Conservation (phyloP, 345 rosid genomes). For the Camelina hispida region DNA sequence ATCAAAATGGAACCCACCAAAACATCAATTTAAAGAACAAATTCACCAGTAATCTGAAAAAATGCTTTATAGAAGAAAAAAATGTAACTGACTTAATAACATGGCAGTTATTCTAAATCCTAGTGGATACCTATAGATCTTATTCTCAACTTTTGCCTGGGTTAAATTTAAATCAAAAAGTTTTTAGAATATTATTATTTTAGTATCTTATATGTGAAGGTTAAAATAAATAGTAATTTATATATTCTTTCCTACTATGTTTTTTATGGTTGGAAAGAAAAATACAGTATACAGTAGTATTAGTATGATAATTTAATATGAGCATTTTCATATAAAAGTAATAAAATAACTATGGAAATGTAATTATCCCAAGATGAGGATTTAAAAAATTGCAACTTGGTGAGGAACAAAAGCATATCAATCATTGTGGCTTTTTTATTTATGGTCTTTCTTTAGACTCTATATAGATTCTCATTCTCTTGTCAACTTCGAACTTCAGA, state of each 20-base stretch:
- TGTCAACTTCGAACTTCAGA: constrained; percentile 39
- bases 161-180: background rate
- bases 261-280: background rate
- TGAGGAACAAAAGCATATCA: constrained; percentile 45
- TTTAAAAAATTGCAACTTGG: constrained; percentile 35
- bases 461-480: constrained; percentile 44
- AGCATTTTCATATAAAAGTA: no score
- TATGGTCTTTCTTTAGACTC: constrained; percentile 29
- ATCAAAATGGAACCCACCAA: constrained; percentile 44
- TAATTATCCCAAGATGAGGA: constrained; percentile 3
- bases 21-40: constrained; percentile 36
- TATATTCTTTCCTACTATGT: background rate
- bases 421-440: constrained; percentile 43
- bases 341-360: background rate
- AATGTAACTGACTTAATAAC: background rate
- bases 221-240: background rate
- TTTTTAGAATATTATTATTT: background rate
- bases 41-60: constrained; percentile 31
- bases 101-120: background rate
- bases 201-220: background rate
- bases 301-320: no score
- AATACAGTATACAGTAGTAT: background rate
- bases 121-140: background rate
- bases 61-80: background rate
- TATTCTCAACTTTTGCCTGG: background rate